Evolutionary conservation across 441 rosid species (phyloP), one percentile per base, ranked within the genome.

Genomic region (Adansonia grandidieri): DNA sequence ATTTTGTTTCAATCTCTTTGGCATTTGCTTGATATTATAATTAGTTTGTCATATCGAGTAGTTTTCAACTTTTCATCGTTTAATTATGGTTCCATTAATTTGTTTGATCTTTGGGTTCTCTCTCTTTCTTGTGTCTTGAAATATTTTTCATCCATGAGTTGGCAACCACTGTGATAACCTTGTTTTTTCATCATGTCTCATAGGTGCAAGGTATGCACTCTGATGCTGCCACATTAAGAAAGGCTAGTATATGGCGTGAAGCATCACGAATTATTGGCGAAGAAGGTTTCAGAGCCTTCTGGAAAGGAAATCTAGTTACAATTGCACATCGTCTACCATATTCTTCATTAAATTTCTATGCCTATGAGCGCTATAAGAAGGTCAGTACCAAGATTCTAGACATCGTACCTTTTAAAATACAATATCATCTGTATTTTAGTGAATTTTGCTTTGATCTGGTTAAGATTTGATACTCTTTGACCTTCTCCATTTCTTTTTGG

Each of bases 141-240:
- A 42, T 66, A 45, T 8, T 45, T 9, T 47, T 47, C 40, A 15
- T 47, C 37, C 50, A 72, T 72, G 50, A 56, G 28, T 56, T 17
- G 19, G 32, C n/a, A 60, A 24, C 17, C 65, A 60, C 57, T 24
- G 19, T 22, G 22, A 57, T 32, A 56, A 54, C 58, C 28, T 77
- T 70, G 69, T 68, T 80, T 19, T 63, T 15, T 8, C 37, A 48
- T 40, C 57, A 4, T 45, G 62, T 51, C 45, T 20, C 66, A 8
- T 64, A 96, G 99, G 92, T 92, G 80, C 98, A 94, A 91, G 99
- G 99, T 6, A 96, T 96, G 98, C 98, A 89, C 75, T 72, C 93
- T 57, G 89, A 96, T 84, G 87, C 84, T 56, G 89, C 90, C 74
- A 76, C 88, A 77, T 79, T 92, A 79, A 86, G 87, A 62, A 93